A percentile compares a stretch with the other conserved stretches of the same genome.
Conservation (phyloP, 176 grass and related monocot species). For the Bolboschoenus planiculmis region DNA sequence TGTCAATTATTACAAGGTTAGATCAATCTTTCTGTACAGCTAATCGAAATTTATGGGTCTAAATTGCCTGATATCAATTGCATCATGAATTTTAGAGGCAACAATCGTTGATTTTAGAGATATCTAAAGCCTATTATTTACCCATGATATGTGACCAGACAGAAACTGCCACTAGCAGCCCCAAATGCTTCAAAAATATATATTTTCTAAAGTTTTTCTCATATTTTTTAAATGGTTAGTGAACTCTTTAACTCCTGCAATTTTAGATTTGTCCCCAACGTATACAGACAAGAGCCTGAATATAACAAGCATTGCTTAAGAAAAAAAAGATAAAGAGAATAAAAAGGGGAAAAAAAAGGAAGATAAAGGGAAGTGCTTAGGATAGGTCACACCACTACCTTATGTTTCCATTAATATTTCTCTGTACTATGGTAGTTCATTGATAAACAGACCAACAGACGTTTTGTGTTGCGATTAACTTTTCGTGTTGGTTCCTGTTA, state of each 20-base stretch:
- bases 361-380: no score
- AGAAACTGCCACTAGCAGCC: background rate
- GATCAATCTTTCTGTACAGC: background rate
- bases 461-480: background rate
- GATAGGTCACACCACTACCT: background rate
- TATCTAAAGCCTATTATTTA: no score
- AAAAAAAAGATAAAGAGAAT: background rate
- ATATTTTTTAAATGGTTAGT: background rate
- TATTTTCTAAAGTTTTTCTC: background rate
- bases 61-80: background rate
- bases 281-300: background rate
- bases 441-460: background rate
- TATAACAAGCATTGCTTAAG: background rate
- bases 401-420: background rate
- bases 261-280: background rate
- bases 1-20: conserved; percentile 66
- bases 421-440: background rate
- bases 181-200: background rate
- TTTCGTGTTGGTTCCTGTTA: background rate
- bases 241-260: background rate
- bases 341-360: background rate
- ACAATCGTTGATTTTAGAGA: background rate
- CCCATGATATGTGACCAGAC: background rate
- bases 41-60: background rate
- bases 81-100: background rate